A percentile compares a stretch with the other conserved stretches of the same genome.
These are phyloP conservation scores for Claviceps spartinae DNA, from an alignment of 2,329 filamentous ascomycete species.

Conservation along the genomic window DNA sequence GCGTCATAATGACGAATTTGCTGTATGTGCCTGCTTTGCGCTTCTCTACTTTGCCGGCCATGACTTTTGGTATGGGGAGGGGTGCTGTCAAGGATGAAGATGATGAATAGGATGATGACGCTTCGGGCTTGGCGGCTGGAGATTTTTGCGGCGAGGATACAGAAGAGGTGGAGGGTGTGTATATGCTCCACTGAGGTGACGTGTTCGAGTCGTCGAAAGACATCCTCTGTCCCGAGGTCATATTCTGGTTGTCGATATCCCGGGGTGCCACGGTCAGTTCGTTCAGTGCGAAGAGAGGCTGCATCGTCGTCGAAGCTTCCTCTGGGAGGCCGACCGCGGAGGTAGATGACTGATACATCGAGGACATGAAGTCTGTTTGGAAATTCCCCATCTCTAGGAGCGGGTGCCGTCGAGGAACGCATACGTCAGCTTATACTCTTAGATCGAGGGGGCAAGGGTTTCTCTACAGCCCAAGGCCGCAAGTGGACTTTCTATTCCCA, in stretches of 20 bases:
- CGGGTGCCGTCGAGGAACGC: background rate
- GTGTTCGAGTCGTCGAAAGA: slow-evolving; percentile 26
- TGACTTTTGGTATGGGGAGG: slow-evolving; percentile 28
- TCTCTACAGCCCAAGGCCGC: too few species aligned
- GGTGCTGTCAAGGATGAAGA: slow-evolving; percentile 13
- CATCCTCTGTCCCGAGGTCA: slow-evolving; percentile 19
- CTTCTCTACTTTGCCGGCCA: slow-evolving; percentile 23
- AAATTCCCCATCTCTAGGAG: slow-evolving; percentile 19
- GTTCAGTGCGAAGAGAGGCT: slow-evolving; percentile 22
- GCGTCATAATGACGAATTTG: slow-evolving; percentile 43
- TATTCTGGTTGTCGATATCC: slow-evolving; percentile 23
- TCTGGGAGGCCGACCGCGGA: slow-evolving; percentile 3
- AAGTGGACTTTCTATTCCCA: too few species aligned
- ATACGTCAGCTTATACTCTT: background rate
- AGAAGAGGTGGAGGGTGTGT: slow-evolving; percentile 11
- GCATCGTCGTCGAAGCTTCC: slow-evolving; percentile 26
- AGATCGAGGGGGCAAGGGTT: too few species aligned
- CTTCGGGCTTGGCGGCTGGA: slow-evolving; percentile 15
- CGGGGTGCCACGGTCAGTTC: slow-evolving; percentile 25
- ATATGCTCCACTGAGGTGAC: slow-evolving; percentile 12
- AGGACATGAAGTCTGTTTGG: slow-evolving; percentile 16
- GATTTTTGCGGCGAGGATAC: slow-evolving; percentile 18
- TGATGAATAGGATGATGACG: background rate
- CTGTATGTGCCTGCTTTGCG: slow-evolving; percentile 16
- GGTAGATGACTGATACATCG: slow-evolving; percentile 11